Evolutionary conservation across 345 rosid species (phyloP).

Genomic region (Abelmoschus esculentus): DNA sequence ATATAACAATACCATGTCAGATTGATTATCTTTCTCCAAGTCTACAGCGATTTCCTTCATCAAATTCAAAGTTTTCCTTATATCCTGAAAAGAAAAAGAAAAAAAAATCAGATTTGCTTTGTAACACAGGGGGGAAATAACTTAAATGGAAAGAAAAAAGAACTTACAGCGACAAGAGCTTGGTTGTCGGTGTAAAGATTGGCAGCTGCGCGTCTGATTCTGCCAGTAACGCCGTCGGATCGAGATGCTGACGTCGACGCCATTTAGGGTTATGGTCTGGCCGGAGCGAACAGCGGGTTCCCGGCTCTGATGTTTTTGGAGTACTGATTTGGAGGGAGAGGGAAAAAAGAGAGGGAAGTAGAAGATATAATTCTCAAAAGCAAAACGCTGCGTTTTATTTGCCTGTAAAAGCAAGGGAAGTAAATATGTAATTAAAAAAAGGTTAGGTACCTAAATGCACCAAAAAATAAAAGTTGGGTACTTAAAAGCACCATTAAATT

Average conservation of each 20-base stretch:
- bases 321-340: background rate
- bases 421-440: no score
- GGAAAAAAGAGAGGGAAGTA: background rate
- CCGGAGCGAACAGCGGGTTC: background rate
- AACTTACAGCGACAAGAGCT: slow-evolving; percentile 45
- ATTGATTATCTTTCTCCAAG: slow-evolving; percentile 58
- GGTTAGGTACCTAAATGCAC: no score
- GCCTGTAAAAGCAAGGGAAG: background rate
- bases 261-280: slow-evolving; percentile 1
- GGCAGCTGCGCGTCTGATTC: slow-evolving; percentile 44
- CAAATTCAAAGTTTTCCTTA: slow-evolving; percentile 48
- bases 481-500: no score
- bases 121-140: background rate
- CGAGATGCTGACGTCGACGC: slow-evolving; percentile 21
- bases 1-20: slow-evolving; percentile 43
- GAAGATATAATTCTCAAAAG: no score
- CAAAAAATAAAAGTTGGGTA: no score
- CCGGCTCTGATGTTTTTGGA: background rate
- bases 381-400: background rate
- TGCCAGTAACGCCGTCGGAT: slow-evolving; percentile 32
- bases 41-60: slow-evolving; percentile 72
- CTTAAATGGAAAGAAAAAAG: slow-evolving; percentile 10
- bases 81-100: slow-evolving; percentile 41
- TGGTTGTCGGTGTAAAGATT: slow-evolving; percentile 45
- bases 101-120: background rate